Evolutionary conservation across 2,329 filamentous ascomycete genomes (phyloP).

Genomic region (Apiospora aurea): DNA sequence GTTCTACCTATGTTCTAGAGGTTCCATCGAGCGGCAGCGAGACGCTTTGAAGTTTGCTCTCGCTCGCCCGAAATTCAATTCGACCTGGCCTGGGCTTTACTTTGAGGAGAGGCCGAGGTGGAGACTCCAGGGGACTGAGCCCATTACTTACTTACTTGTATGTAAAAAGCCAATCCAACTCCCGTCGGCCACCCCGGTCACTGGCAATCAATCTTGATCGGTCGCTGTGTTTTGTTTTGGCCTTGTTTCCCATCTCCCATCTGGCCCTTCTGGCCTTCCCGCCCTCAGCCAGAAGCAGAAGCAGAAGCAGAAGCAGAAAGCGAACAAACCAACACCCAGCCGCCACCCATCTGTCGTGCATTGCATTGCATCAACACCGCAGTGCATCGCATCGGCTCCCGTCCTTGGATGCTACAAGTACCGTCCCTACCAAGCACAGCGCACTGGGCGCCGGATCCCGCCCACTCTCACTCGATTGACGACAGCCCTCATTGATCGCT

Average conservation of each 20-base stretch:
- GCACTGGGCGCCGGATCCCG: background rate
- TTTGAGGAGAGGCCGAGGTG: conserved; percentile 6
- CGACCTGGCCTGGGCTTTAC: background rate
- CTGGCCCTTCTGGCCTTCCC: background rate
- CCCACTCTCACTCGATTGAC: background rate
- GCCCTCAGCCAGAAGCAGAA: background rate
- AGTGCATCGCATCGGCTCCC: conserved; percentile 9
- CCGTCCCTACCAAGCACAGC: background rate
- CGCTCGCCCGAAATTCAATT: background rate
- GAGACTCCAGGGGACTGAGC: background rate
- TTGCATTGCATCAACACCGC: conserved; percentile 20
- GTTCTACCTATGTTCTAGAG: background rate
- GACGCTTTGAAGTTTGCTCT: background rate
- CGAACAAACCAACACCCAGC: background rate
- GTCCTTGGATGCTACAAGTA: background rate
- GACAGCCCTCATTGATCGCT: background rate
- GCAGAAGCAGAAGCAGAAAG: background rate
- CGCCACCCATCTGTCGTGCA: conserved; percentile 12
- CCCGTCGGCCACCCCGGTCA: conserved; percentile 3
- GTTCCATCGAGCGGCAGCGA: conserved; percentile 8
- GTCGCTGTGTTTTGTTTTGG: background rate
- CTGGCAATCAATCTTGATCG: conserved; percentile 11
- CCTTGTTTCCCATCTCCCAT: background rate
- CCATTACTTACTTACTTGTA: no score
- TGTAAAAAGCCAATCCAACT: conserved; percentile 5